Percentiles rank a stretch among this genome's conserved stretches.
phyloP scores from a whole-genome alignment of 2,329 filamentous ascomycete species.

The Colletotrichum sp. region DNA sequence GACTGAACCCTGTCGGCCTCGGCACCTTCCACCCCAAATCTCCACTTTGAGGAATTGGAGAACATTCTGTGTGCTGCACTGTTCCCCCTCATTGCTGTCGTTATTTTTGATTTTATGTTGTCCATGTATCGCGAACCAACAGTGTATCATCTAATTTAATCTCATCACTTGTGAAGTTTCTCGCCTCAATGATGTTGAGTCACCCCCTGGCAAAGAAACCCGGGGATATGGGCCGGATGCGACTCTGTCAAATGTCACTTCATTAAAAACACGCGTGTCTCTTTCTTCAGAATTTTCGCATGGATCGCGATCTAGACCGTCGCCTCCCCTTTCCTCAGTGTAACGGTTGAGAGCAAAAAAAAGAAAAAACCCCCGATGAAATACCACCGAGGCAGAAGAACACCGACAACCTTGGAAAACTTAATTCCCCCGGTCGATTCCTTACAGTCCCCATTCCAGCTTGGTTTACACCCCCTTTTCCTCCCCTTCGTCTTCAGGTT shows the following conservation, averaged over 20 bases:
- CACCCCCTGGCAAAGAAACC: background rate
- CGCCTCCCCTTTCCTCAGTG: background rate
- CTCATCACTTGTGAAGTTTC: background rate
- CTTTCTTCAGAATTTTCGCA: background rate
- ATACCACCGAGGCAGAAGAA: background rate
- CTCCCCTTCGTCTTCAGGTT: background rate
- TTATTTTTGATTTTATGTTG: background rate
- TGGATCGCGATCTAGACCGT: conserved; percentile 3
- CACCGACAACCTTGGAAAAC: background rate
- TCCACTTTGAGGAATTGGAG: background rate
- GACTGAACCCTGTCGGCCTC: conserved; percentile 6
- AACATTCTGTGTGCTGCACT: background rate
- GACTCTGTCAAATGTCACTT: background rate
- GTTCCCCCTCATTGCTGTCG: background rate
- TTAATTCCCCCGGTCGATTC: background rate
- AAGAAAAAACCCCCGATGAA: background rate
- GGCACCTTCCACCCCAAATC: conserved; percentile 7
- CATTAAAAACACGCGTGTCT: background rate
- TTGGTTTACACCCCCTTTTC: background rate
- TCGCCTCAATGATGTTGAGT: background rate
- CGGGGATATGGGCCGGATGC: background rate
- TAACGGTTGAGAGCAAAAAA: background rate
- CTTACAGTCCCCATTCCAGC: background rate
- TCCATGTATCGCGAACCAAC: background rate
- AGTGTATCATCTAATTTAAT: background rate